Evolutionary conservation across 371 early-diverging fungal species (phyloP).

Genomic region (Mortierella sp.): DNA sequence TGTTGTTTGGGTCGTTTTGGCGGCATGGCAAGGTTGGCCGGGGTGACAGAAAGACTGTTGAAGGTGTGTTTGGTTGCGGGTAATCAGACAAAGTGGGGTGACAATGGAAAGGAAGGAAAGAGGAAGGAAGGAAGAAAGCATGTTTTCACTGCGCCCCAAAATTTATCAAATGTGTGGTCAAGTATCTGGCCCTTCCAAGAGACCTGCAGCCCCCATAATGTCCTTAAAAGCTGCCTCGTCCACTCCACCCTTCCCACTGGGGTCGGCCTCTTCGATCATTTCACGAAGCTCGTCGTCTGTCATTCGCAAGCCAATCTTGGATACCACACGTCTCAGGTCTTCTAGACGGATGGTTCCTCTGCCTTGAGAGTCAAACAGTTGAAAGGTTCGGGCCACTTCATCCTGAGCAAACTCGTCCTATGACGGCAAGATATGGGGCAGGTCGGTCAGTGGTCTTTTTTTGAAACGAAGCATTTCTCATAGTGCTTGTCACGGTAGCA

Average conservation of each 20-base stretch:
- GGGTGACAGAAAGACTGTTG: neutral
- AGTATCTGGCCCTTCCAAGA: too few species aligned
- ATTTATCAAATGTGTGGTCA: too few species aligned
- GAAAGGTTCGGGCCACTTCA: constrained; percentile 75
- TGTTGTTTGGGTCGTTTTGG: too few species aligned
- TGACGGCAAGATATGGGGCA: neutral
- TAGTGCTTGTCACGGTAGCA: too few species aligned
- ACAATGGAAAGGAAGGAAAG: too few species aligned
- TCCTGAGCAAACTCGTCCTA: constrained; percentile 63
- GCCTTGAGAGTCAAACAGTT: constrained; percentile 77
- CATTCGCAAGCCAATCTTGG: constrained; percentile 72
- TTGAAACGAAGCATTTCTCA: too few species aligned
- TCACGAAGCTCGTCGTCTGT: constrained; percentile 80
- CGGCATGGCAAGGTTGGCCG: too few species aligned
- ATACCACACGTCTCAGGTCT: constrained; percentile 76
- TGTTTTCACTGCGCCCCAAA: too few species aligned
- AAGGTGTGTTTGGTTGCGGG: too few species aligned
- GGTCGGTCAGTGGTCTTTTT: too few species aligned
- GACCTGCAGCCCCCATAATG: constrained; percentile 26
- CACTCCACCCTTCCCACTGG: constrained; percentile 66
- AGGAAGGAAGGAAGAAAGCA: too few species aligned
- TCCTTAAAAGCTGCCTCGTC: constrained; percentile 26
- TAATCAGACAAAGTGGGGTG: too few species aligned
- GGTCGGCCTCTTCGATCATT: constrained; percentile 85
- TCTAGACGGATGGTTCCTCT: constrained; percentile 77